phyloP scores from a whole-genome alignment of 495 filamentous ascomycete species.

The Hypoxylon crocopeplum region DNA sequence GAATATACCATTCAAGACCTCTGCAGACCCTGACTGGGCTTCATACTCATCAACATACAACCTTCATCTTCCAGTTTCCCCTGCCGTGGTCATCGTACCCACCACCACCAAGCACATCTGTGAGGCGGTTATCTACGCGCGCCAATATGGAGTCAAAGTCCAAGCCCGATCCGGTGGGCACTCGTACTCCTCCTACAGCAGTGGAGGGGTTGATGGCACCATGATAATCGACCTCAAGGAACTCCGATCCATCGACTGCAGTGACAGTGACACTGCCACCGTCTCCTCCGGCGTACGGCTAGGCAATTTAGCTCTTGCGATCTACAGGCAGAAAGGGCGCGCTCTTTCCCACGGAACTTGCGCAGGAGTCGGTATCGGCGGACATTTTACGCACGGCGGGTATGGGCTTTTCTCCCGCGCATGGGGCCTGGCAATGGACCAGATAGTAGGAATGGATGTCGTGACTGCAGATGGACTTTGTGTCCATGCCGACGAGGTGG shows the following conservation, averaged over 20 bases:
- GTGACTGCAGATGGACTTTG: slow-evolving; percentile 67
- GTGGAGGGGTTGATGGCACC: slow-evolving; percentile 55
- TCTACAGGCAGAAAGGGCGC: slow-evolving; percentile 59
- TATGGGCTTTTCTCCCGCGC: slow-evolving; percentile 66
- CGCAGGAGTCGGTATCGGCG: slow-evolving; percentile 66
- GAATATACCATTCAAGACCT: neutral
- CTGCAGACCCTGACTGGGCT: slow-evolving; percentile 37
- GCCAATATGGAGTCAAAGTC: slow-evolving; percentile 55
- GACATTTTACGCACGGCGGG: slow-evolving; percentile 74
- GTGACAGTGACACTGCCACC: slow-evolving; percentile 47
- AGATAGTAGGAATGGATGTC: slow-evolving; percentile 64
- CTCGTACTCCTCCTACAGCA: slow-evolving; percentile 67
- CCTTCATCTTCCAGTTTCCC: slow-evolving; percentile 59
- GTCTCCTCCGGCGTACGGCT: slow-evolving; percentile 65
- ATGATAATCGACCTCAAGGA: slow-evolving; percentile 60
- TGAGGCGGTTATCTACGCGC: slow-evolving; percentile 57
- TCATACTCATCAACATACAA: slow-evolving; percentile 60
- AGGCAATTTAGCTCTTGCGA: slow-evolving; percentile 61
- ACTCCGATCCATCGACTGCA: slow-evolving; percentile 39
- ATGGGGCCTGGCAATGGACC: slow-evolving; percentile 71
- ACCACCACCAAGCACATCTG: slow-evolving; percentile 55
- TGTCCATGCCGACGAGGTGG: slow-evolving; percentile 46
- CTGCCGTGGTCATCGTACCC: slow-evolving; percentile 64
- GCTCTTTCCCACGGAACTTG: slow-evolving; percentile 71
- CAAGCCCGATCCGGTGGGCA: slow-evolving; percentile 73